These are phyloP conservation scores for Reutealis trisperma DNA, from an alignment of 345 rosid genomes.

Conservation along the genomic window DNA sequence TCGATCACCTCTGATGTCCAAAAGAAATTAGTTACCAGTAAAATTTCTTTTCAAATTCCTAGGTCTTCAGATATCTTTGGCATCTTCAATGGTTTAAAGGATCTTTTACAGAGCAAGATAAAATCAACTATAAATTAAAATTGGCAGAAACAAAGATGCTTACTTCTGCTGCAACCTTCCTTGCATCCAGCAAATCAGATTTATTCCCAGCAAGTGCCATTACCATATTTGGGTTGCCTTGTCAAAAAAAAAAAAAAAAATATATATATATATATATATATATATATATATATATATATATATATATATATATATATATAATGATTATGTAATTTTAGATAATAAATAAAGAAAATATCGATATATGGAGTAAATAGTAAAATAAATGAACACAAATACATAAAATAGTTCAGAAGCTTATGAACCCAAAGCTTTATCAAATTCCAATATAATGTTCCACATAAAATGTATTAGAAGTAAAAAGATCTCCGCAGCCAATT, in stretches of 20 bases:
- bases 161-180: conserved; percentile 78
- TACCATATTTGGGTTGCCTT: conserved; percentile 90
- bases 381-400: conserved; percentile 3
- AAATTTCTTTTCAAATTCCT: neutral
- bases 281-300: too few relatives aligned
- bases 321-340: neutral
- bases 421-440: neutral
- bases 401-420: neutral
- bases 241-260: conserved; percentile 14
- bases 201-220: conserved; percentile 96
- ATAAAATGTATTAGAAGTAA: neutral
- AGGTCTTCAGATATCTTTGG: neutral
- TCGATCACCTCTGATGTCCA: neutral
- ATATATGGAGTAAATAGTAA: neutral
- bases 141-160: conserved; percentile 25
- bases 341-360: neutral
- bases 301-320: too few relatives aligned
- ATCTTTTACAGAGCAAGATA: neutral
- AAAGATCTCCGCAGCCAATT: conserved; percentile 8
- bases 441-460: neutral
- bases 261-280: too few relatives aligned
- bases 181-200: conserved; percentile 80
- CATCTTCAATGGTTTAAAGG: neutral
- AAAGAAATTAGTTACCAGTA: neutral
- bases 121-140: neutral